A percentile compares a stretch with the other conserved stretches of the same genome.
These are phyloP conservation scores for Larix kaempferi DNA, from an alignment of 75 land plant genomes.

Conservation along the genomic window DNA sequence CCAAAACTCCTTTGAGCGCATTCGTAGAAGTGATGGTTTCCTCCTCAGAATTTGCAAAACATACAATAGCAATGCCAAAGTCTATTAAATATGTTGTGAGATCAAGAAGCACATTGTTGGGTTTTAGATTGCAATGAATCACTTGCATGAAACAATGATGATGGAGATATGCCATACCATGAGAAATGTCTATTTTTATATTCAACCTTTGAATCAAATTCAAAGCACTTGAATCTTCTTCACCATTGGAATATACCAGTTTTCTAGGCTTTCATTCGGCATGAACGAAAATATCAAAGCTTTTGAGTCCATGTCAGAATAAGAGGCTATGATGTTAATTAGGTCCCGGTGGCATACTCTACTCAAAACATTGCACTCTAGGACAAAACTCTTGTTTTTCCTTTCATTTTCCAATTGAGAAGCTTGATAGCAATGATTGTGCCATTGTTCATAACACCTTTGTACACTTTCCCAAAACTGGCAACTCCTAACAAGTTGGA, in stretches of 20 bases:
- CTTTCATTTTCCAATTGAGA: slow-evolving; percentile 17
- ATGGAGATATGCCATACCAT: slow-evolving; percentile 15
- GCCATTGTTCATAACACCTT: slow-evolving; percentile 22
- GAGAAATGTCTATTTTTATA: slow-evolving; percentile 10
- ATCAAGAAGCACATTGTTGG: slow-evolving; percentile 19
- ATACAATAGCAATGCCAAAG: slow-evolving; percentile 15
- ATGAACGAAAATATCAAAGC: slow-evolving; percentile 53
- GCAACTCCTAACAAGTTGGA: slow-evolving; percentile 34
- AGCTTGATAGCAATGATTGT: slow-evolving; percentile 30
- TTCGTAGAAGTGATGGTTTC: neutral
- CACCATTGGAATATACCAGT: slow-evolving; percentile 21
- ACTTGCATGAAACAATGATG: slow-evolving; percentile 1
- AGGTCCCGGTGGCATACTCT: slow-evolving; percentile 31
- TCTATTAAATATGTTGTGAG: slow-evolving; percentile 8
- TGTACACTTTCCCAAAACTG: slow-evolving; percentile 40
- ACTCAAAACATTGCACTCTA: slow-evolving; percentile 31
- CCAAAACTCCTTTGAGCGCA: neutral
- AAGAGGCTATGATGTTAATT: slow-evolving; percentile 17
- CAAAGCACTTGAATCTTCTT: neutral
- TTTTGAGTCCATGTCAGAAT: slow-evolving; percentile 28
- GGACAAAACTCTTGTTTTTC: slow-evolving; percentile 12
- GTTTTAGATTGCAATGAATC: slow-evolving; percentile 21
- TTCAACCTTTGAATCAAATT: neutral
- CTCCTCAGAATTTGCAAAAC: neutral
- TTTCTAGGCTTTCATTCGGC: slow-evolving; percentile 44